Conservation (phyloP, 2,329 filamentous ascomycete genomes). For the Arthrobotrys sphaeroides region DNA sequence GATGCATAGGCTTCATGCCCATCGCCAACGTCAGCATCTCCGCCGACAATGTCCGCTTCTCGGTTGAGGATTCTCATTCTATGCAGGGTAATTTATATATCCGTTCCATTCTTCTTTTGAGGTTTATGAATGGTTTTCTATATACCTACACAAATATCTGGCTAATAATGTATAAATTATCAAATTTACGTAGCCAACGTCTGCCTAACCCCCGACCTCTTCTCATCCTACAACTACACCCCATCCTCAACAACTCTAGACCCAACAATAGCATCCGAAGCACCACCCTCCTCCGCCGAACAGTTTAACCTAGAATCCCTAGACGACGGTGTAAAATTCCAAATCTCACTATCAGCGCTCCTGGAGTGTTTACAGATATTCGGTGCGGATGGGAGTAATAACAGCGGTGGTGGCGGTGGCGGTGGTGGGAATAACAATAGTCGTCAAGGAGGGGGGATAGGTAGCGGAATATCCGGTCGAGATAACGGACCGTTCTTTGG, state of each 20-base stretch:
- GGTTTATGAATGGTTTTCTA: too few species aligned
- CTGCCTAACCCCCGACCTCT: slow-evolving; percentile 79
- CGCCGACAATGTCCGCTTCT: slow-evolving; percentile 84
- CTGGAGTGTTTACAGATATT: slow-evolving; percentile 97
- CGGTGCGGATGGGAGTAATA: slow-evolving; percentile 72
- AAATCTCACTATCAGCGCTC: slow-evolving; percentile 84
- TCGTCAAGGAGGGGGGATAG: slow-evolving; percentile 48
- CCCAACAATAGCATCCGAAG: slow-evolving; percentile 61
- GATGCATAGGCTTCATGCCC: slow-evolving; percentile 68
- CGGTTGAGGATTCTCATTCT: slow-evolving; percentile 84
- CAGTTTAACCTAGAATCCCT: slow-evolving; percentile 59
- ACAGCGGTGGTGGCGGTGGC: slow-evolving; percentile 53
- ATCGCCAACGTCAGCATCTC: slow-evolving; percentile 77
- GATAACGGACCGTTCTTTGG: slow-evolving; percentile 57
- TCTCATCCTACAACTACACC: slow-evolving; percentile 82
- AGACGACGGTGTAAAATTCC: slow-evolving; percentile 68
- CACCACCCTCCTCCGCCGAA: slow-evolving; percentile 58
- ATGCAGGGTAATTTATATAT: slow-evolving; percentile 78
- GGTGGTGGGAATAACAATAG: slow-evolving; percentile 61
- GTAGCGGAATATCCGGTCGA: slow-evolving; percentile 61
- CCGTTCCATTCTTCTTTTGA: not conserved
- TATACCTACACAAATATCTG: too few species aligned
- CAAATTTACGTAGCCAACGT: slow-evolving; percentile 45
- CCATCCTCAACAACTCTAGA: slow-evolving; percentile 57
- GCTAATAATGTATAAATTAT: not conserved